Evolutionary conservation across 352 stramenopile genomes (phyloP), one percentile per base, ranked within the genome.

Genomic region (Thraustotheca clavata): DNA sequence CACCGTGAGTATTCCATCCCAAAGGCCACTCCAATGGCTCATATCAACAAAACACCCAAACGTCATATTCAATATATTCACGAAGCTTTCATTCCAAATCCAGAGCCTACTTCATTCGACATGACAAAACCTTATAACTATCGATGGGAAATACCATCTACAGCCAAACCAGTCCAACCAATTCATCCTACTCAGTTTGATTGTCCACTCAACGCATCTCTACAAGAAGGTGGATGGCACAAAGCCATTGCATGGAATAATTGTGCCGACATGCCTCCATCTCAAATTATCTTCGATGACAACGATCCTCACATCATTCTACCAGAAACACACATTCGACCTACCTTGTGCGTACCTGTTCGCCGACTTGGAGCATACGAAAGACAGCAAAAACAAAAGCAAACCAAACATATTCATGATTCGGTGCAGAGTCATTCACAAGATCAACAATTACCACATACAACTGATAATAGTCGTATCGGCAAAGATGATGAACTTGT

Each of bases 401-500:
- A 89, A 20, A 87, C 89, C 47, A 73, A 93, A 48, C 70, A 76
- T 74, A 39, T 75, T 73, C 33, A 76, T 76, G 16, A 92, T 89
- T 63, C 89, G 89, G 43, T 82, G 71, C 32, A 94, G 90, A 49
- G 83, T 91, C 38, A 89, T 76, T 47, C 39, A 47, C 39, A n/a
- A 47, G n/a, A n/a, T n/a, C n/a, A n/a, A n/a, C n/a, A n/a, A n/a
- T n/a, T n/a, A n/a, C n/a, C n/a, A n/a, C n/a, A 47, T 47, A 24
- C n/a, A n/a, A n/a, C n/a, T n/a, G n/a, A n/a, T n/a, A n/a, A n/a
- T n/a, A n/a, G n/a, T n/a, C n/a, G n/a, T n/a, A 77, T 93, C 29
- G 76, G 89, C 2, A 89, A 93, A 66, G 89, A 89, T 59, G 88
- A 91, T 68, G 83, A 77, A 1, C 77, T 82, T 29, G 83, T 94